Conservation (phyloP, 2,329 filamentous ascomycete genomes). For the Trichoderma aggressivum region DNA sequence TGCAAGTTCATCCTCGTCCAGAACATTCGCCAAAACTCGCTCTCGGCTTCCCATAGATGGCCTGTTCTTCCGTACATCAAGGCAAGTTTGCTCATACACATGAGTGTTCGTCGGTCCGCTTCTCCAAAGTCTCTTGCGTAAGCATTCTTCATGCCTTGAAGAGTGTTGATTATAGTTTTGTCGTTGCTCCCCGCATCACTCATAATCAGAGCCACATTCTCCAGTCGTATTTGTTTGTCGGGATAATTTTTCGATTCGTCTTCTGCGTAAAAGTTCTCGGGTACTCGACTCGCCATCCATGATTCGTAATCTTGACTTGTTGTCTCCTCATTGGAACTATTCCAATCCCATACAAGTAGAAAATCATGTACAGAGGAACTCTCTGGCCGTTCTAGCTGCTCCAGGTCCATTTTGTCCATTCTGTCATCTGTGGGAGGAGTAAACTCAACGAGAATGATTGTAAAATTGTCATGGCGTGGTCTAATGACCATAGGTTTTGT, state of each 20-base stretch:
- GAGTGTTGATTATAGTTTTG: background rate
- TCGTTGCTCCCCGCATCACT: background rate
- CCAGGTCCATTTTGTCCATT: background rate
- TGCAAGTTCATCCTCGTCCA: background rate
- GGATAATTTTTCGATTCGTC: background rate
- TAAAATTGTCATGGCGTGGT: background rate
- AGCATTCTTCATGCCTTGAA: background rate
- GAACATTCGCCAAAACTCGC: background rate
- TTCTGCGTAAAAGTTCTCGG: background rate
- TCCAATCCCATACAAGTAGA: conserved; percentile 10
- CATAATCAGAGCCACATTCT: background rate
- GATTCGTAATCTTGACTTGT: background rate
- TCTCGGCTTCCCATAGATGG: background rate
- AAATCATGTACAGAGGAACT: background rate
- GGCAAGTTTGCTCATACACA: background rate
- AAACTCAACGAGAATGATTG: background rate
- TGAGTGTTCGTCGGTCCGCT: background rate
- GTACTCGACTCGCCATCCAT: background rate
- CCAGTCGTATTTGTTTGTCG: background rate
- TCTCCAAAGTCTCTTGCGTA: background rate
- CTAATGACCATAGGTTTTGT: background rate
- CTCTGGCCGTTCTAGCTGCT: no score
- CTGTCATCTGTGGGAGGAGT: background rate
- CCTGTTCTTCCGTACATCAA: background rate
- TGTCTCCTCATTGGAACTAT: background rate